These are phyloP conservation scores for Starmerella geochares DNA, from an alignment of 805 yeast genomes.

Conservation along the genomic window DNA sequence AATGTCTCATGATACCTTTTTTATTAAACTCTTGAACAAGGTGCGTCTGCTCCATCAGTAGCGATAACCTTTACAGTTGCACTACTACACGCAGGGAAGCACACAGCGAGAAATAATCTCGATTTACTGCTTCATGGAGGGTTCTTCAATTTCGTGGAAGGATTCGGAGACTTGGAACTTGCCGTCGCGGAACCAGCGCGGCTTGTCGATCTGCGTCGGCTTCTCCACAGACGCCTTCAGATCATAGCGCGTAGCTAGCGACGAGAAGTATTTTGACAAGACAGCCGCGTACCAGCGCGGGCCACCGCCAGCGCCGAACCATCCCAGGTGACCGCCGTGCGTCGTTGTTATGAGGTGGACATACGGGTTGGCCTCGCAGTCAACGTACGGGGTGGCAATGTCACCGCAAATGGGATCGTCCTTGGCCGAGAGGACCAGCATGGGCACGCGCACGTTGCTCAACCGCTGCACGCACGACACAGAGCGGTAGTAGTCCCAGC, in stretches of 20 bases:
- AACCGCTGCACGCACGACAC: slow-evolving; percentile 51
- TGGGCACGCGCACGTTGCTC: slow-evolving; percentile 48
- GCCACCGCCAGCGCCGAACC: slow-evolving; percentile 44
- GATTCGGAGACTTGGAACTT: slow-evolving; percentile 3
- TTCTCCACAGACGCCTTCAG: not conserved
- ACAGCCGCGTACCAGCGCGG: slow-evolving; percentile 58
- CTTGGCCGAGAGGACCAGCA: slow-evolving; percentile 48
- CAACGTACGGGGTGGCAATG: slow-evolving; percentile 42
- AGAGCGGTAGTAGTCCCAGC: slow-evolving; percentile 52
- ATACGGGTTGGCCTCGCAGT: slow-evolving; percentile 49
- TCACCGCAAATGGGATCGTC: slow-evolving; percentile 70
- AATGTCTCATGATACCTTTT: too few relatives aligned
- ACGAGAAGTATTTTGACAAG: slow-evolving; percentile 36
- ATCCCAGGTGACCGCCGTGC: slow-evolving; percentile 78
- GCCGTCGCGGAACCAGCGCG: slow-evolving; percentile 18
- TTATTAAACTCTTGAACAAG: too few relatives aligned
- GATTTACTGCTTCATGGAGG: not conserved
- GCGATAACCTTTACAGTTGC: too few relatives aligned
- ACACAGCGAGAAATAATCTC: too few relatives aligned
- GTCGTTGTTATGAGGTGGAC: slow-evolving; percentile 48
- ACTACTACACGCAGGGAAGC: too few relatives aligned
- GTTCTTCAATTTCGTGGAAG: not conserved
- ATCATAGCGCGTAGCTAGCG: slow-evolving; percentile 31
- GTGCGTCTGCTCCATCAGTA: too few relatives aligned
- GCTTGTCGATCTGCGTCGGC: not conserved